Evolutionary conservation across 164 flowering plant genomes (phyloP).

Genomic region (Vitis cinerea): DNA sequence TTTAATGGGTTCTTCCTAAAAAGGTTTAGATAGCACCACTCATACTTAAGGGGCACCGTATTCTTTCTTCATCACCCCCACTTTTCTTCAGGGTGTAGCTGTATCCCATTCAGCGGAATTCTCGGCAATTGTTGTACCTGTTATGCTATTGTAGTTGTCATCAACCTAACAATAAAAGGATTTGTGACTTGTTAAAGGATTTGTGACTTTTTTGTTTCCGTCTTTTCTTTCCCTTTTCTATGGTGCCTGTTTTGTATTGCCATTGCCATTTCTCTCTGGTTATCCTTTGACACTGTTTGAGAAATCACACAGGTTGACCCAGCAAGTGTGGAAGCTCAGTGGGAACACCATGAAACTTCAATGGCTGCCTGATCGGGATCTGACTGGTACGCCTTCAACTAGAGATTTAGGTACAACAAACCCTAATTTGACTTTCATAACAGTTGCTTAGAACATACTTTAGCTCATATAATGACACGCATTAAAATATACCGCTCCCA

Average conservation of each 20-base stretch:
- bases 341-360: not conserved
- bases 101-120: not conserved
- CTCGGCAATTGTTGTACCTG: too few relatives aligned
- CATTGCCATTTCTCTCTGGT: too few relatives aligned
- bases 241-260: too few relatives aligned
- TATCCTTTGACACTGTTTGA: not conserved
- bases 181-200: not conserved
- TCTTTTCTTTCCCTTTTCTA: not conserved
- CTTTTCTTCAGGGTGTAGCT: conserved; percentile 1
- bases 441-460: conserved; percentile 1
- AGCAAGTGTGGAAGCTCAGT: not conserved
- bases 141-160: not conserved
- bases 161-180: not conserved
- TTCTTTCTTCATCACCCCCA: not conserved
- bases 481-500: too few relatives aligned
- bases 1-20: too few relatives aligned
- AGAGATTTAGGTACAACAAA: conserved; percentile 8
- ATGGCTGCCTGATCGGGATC: too few relatives aligned
- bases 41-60: too few relatives aligned
- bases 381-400: not conserved
- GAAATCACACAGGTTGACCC: not conserved
- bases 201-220: not conserved
- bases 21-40: too few relatives aligned
- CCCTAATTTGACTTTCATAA: not conserved
- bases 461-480: not conserved